These are phyloP conservation scores for Astragalus glycyphyllos DNA, from an alignment of 306 rosid genomes.

Conservation along the genomic window DNA sequence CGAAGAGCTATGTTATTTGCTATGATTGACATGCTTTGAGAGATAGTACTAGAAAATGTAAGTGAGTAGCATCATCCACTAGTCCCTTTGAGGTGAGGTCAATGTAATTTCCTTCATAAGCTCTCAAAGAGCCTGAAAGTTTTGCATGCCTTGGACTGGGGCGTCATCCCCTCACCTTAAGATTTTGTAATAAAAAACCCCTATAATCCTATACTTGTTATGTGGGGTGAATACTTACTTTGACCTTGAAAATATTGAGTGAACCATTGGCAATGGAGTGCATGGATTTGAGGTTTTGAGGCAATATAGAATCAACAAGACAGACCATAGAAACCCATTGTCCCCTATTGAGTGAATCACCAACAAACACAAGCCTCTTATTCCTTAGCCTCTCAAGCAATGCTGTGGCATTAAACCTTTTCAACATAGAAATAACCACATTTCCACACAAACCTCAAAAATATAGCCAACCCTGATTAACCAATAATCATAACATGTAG, in stretches of 20 bases:
- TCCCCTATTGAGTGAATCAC: conserved; percentile 89
- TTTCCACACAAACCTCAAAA: conserved; percentile 72
- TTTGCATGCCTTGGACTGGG: no score
- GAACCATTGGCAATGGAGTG: conserved; percentile 71
- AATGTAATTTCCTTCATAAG: no score
- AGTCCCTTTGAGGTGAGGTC: no score
- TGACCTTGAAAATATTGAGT: conserved; percentile 66
- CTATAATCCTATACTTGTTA: neutral
- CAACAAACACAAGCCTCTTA: conserved; percentile 87
- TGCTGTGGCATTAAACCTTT: conserved; percentile 89
- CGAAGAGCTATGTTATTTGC: no score
- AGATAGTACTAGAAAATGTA: no score
- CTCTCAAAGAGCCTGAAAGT: no score
- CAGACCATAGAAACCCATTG: conserved; percentile 98
- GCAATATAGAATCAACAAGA: conserved; percentile 58
- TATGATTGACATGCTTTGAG: no score
- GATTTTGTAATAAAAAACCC: no score
- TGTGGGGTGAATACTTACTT: conserved; percentile 50
- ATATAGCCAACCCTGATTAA: conserved; percentile 41
- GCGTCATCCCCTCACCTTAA: no score
- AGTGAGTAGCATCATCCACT: no score
- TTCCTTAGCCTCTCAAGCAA: conserved; percentile 81
- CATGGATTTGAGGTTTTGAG: conserved; percentile 63
- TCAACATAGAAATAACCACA: conserved; percentile 61
- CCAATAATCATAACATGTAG: conserved; percentile 25